Evolutionary conservation across 164 flowering plant genomes (phyloP).

Genomic region (Sextonia rubra): DNA sequence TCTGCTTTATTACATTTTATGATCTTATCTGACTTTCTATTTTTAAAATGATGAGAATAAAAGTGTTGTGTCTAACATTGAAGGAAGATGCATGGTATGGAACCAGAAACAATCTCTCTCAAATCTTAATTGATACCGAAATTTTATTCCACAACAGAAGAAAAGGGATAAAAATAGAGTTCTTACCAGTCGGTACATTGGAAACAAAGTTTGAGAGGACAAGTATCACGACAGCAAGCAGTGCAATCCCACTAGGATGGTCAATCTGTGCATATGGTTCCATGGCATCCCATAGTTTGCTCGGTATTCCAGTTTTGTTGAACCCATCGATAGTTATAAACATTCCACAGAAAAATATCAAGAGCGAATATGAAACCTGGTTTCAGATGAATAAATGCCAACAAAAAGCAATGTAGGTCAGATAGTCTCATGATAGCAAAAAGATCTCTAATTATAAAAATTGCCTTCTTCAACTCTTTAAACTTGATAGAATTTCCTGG

Average conservation of each 20-base stretch:
- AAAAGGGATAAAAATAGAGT: not conserved
- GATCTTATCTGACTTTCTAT: no score
- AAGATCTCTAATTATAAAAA: no score
- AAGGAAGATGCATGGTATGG: not conserved
- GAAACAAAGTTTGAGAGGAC: slow-evolving; percentile 65
- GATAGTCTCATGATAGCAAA: no score
- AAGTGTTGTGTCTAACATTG: no score
- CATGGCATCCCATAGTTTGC: slow-evolving; percentile 47
- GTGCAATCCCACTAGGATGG: slow-evolving; percentile 34
- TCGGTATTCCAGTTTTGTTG: slow-evolving; percentile 61
- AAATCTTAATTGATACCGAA: not conserved
- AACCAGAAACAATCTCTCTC: not conserved
- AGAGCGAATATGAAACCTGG: slow-evolving; percentile 63
- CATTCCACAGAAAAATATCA: slow-evolving; percentile 72
- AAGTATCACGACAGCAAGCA: slow-evolving; percentile 48
- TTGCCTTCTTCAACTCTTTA: no score
- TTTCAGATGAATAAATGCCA: no score
- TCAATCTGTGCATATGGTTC: slow-evolving; percentile 53
- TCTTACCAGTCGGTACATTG: slow-evolving; percentile 39
- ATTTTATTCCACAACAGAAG: not conserved
- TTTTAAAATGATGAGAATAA: no score
- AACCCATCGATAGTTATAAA: slow-evolving; percentile 69
- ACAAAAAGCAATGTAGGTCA: not conserved
- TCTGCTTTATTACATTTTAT: no score
- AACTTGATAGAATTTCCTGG: no score